Percentiles rank a stretch among this genome's conserved stretches.
Evolutionary conservation across 2,329 filamentous ascomycete species (phyloP).

Genomic region (Ascochyta fabae): DNA sequence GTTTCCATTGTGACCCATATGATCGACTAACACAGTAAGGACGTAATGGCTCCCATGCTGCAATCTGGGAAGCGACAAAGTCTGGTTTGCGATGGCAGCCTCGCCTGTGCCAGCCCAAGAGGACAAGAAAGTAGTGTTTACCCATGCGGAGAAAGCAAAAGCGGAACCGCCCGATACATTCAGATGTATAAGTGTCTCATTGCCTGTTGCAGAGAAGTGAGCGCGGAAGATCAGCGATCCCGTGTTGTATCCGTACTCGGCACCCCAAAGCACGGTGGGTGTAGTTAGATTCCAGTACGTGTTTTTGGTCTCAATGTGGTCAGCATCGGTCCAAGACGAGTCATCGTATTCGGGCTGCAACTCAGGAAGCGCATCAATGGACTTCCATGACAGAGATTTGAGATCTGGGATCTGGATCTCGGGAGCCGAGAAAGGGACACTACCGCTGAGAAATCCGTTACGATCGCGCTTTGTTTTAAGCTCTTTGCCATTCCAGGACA

Average conservation of each 20-base stretch:
- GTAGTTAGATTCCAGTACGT: slow-evolving; percentile 34
- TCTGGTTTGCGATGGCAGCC: slow-evolving; percentile 58
- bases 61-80: slow-evolving; percentile 61
- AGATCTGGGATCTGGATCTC: slow-evolving; percentile 63
- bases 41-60: slow-evolving; percentile 61
- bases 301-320: slow-evolving; percentile 65
- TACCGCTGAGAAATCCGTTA: slow-evolving; percentile 58
- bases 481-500: slow-evolving; percentile 64
- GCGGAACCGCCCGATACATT: slow-evolving; percentile 68
- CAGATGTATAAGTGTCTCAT: slow-evolving; percentile 62
- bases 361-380: slow-evolving; percentile 73
- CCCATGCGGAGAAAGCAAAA: slow-evolving; percentile 70
- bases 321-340: slow-evolving; percentile 66
- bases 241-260: slow-evolving; percentile 74
- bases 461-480: slow-evolving; percentile 48
- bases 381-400: slow-evolving; percentile 66
- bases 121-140: slow-evolving; percentile 67
- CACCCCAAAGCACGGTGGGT: slow-evolving; percentile 63
- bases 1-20: slow-evolving; percentile 73
- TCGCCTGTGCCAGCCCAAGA: slow-evolving; percentile 64
- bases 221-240: slow-evolving; percentile 73
- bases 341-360: slow-evolving; percentile 69
- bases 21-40: slow-evolving; percentile 72
- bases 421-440: slow-evolving; percentile 58
- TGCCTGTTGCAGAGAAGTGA: slow-evolving; percentile 67